Percentiles rank a stretch among this genome's conserved stretches.
Evolutionary conservation across 495 filamentous ascomycete species (phyloP).

Genomic region (Pseudotulostoma volvatum): DNA sequence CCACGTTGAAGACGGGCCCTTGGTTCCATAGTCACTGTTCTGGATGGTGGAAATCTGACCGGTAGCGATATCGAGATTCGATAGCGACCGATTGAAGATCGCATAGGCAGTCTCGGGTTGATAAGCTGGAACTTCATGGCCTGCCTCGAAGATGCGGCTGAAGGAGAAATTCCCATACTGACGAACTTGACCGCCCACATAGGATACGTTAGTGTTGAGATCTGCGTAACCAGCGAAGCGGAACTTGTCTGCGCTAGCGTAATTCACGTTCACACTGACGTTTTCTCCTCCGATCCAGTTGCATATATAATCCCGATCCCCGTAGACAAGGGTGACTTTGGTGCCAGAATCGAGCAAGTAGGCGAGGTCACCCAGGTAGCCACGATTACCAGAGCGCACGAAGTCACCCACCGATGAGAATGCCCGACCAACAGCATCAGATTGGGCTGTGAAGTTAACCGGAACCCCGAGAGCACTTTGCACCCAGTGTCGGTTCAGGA

Average conservation of each 20-base stretch:
- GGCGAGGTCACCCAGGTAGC: conserved; percentile 35
- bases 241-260: conserved; percentile 26
- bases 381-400: conserved; percentile 26
- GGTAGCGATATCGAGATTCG: conserved; percentile 39
- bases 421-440: conserved; percentile 27
- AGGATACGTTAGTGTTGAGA: conserved; percentile 27
- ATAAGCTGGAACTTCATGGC: conserved; percentile 44
- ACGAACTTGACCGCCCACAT: conserved; percentile 35
- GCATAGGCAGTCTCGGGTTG: conserved; percentile 38
- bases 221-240: conserved; percentile 33
- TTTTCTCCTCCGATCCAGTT: conserved; percentile 33
- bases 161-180: conserved; percentile 45
- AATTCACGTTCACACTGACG: conserved; percentile 25
- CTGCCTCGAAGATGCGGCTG: conserved; percentile 40
- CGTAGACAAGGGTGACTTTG: conserved; percentile 55
- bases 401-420: conserved; percentile 36
- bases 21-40: conserved; percentile 28
- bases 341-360: conserved; percentile 39
- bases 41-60: conserved; percentile 26
- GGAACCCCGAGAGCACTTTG: conserved; percentile 47
- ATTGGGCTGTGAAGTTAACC: conserved; percentile 47
- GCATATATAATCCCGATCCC: conserved; percentile 43
- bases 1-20: conserved; percentile 35
- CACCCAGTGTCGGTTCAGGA: conserved; percentile 44
- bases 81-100: conserved; percentile 39